A percentile compares a stretch with the other conserved stretches of the same genome.
These are phyloP conservation scores for Globisporangium nagaii DNA, from an alignment of 352 stramenopile genomes.

Conservation along the genomic window DNA sequence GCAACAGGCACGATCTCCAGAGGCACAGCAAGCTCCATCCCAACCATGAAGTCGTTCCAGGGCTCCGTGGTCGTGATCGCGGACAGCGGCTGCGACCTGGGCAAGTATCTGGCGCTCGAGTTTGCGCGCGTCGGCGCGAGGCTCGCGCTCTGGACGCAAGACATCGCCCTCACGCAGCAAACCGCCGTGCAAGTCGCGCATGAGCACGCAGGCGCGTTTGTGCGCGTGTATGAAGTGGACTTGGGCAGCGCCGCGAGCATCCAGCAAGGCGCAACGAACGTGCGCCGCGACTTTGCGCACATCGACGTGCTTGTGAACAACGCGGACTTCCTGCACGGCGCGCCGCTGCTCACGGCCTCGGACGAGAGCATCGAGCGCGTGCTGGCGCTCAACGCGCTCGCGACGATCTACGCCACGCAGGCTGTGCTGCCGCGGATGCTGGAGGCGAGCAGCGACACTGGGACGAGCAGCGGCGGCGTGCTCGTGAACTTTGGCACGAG, in stretches of 20 bases:
- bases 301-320: conserved; percentile 48
- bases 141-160: conserved; percentile 12
- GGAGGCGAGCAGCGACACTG: too few relatives aligned
- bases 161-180: conserved; percentile 1
- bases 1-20: background rate
- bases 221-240: conserved; percentile 15
- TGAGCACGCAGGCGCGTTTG: background rate
- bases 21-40: background rate
- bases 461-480: too few relatives aligned
- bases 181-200: background rate
- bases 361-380: conserved; percentile 19
- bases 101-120: conserved; percentile 20
- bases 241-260: conserved; percentile 14
- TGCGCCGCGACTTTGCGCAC: conserved; percentile 12
- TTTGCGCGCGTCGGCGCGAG: conserved; percentile 19
- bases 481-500: conserved; percentile 32
- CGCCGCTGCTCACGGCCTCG: conserved; percentile 22
- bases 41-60: conserved; percentile 12
- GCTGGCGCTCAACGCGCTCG: conserved; percentile 31
- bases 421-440: conserved; percentile 46
- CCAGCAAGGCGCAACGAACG: conserved; percentile 2
- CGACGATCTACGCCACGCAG: conserved; percentile 32
- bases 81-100: conserved; percentile 22
- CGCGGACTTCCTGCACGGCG: conserved; percentile 34
- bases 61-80: conserved; percentile 34